phyloP scores from a whole-genome alignment of 2,329 filamentous ascomycete species.

The Ramularia endophylla region DNA sequence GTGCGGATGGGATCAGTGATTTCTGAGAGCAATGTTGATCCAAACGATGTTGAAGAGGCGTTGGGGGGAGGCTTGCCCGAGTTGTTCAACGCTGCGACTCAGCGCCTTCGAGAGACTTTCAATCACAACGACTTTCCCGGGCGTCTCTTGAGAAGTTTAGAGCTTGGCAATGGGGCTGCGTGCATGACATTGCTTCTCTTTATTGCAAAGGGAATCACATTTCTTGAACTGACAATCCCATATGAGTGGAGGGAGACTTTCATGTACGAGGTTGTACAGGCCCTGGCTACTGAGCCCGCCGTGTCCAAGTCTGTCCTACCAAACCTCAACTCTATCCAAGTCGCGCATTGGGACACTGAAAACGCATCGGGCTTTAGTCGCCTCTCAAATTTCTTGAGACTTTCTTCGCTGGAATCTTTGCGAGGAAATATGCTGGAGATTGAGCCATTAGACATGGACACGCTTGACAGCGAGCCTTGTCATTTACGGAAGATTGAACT shows the following conservation, averaged over 20 bases:
- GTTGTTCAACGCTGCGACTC: too few relatives aligned
- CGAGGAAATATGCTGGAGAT: slow-evolving; percentile 1
- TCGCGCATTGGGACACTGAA: not conserved
- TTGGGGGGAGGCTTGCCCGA: too few relatives aligned
- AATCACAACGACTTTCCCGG: too few relatives aligned
- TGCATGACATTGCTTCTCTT: slow-evolving; percentile 3
- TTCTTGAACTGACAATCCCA: not conserved
- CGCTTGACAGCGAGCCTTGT: not conserved
- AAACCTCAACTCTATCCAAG: not conserved
- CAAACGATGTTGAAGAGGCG: too few relatives aligned
- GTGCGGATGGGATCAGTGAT: too few relatives aligned
- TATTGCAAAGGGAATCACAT: not conserved
- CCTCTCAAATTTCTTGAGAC: slow-evolving; percentile 2
- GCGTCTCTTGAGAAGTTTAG: too few relatives aligned
- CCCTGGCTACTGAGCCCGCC: too few relatives aligned
- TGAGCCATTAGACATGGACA: not conserved
- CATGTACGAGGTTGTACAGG: too few relatives aligned
- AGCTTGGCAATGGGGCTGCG: not conserved
- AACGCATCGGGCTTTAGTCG: not conserved
- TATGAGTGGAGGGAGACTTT: too few relatives aligned
- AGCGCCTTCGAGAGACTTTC: too few relatives aligned
- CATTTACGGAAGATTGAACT: not conserved
- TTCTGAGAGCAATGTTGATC: too few relatives aligned
- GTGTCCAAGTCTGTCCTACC: too few relatives aligned
- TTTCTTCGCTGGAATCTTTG: not conserved